Evolutionary conservation across 345 rosid species (phyloP).

Genomic region (Citrus unshiu): DNA sequence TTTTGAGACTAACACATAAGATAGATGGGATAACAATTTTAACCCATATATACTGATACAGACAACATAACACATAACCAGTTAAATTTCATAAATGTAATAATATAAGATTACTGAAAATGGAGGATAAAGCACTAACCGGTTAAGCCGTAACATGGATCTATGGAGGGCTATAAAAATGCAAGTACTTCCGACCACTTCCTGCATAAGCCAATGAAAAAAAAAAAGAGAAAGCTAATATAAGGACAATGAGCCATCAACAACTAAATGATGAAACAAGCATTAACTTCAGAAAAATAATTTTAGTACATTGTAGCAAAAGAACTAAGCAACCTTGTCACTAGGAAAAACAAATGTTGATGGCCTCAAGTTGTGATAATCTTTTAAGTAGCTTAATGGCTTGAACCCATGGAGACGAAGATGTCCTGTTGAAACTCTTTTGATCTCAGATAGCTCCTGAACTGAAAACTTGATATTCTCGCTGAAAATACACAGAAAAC

Average conservation of each 20-base stretch:
- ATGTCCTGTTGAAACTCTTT: conserved; percentile 62
- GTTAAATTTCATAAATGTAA: neutral
- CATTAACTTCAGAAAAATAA: neutral
- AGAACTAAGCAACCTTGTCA: conserved; percentile 61
- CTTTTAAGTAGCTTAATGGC: conserved; percentile 85
- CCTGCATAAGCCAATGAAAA: conserved; percentile 42
- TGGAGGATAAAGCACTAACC: conserved; percentile 46
- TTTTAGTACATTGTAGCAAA: conserved; percentile 4
- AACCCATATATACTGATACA: neutral
- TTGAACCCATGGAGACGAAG: conserved; percentile 90
- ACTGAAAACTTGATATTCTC: conserved; percentile 53
- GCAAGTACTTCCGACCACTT: conserved; percentile 83
- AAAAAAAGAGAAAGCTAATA: neutral
- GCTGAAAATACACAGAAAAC: conserved; percentile 34
- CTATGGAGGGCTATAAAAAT: conserved; percentile 75
- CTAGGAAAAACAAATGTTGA: conserved; percentile 86
- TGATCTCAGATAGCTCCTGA: conserved; percentile 69
- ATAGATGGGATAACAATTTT: neutral
- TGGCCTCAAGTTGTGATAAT: conserved; percentile 90
- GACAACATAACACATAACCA: neutral
- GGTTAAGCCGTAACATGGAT: conserved; percentile 75
- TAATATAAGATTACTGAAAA: neutral
- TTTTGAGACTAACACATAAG: neutral
- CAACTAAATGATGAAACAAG: neutral
- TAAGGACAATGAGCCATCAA: neutral